Evolutionary conservation across 768 basidiomycete species (phyloP), one percentile per base, ranked within the genome.

Genomic region (Solioccasus polychromus): DNA sequence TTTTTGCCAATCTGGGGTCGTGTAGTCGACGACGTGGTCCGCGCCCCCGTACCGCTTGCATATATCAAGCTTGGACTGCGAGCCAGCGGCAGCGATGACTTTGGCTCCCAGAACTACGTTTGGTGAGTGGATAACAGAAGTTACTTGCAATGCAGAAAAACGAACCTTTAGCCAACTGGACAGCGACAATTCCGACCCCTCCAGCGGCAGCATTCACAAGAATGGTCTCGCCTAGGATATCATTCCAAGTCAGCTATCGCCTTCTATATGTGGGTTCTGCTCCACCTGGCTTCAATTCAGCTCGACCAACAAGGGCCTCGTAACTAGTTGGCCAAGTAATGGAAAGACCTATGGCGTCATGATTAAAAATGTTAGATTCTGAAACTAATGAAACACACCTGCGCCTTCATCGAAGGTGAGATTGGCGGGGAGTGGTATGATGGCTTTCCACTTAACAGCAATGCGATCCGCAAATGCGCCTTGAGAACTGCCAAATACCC

Each of bases 171-270:
- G 92, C 94, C 43, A 97, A 76, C 61, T 97, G 95, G 15, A 93
- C 82, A 7, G 95, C 94, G 6, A 85, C 83, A 40, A 95, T 82
- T 0, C 94, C 94, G 5, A 98, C 93, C 11, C 93, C 95, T 3
- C 95, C 95, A 2, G 94, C 95, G n/a, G 90, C 89, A 7, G 93
- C 95, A 39, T 92, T 91, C 4, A 98, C 84, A 3, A 99, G 80
- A 3, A 96, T 80, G 80, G 86, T 92, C 69, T 97, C 95, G 18
- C 88, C 88, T 88, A 39, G 8, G 26, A 32, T 38, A 14, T 36
- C 42, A 18, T 20, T 19, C 23, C 23, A 20, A 26, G 42, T 54
- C 17, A 59, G 51, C 39, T n/a, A n/a, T 20, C 10, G 17, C 41
- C 18, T 42, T 22, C 45, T 34, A 29, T 7, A 29, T 2, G 28